Evolutionary conservation across 768 basidiomycete species (phyloP).

Genomic region (Naganishia kalamii): DNA sequence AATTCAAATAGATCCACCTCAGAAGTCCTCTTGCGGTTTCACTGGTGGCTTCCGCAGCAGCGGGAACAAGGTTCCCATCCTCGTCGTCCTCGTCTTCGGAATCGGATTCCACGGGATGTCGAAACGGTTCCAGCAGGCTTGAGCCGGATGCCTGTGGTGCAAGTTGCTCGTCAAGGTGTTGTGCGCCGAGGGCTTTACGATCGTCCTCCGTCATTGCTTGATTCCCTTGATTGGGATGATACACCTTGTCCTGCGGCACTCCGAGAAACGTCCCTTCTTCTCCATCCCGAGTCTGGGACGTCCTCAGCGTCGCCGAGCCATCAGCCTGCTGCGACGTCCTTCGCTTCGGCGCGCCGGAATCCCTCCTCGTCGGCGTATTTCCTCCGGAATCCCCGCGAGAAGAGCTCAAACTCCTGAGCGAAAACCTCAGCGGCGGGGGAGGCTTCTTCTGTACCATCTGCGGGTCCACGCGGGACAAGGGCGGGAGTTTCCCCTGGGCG

Average conservation of each 20-base stretch:
- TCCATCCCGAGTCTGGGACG: no score
- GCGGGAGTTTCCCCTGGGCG: slow-evolving; percentile 33
- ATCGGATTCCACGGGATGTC: neutral
- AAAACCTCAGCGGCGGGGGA: slow-evolving; percentile 27
- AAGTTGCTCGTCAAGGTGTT: slow-evolving; percentile 30
- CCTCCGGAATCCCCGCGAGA: neutral
- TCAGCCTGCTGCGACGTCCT: no score
- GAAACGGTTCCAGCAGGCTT: neutral
- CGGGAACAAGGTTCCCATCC: neutral
- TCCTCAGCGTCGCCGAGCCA: no score
- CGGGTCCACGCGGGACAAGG: slow-evolving; percentile 40
- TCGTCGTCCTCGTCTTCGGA: neutral
- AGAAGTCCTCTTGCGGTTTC: slow-evolving; percentile 22
- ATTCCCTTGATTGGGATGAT: neutral
- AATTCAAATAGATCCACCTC: slow-evolving; percentile 23
- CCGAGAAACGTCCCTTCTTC: no score
- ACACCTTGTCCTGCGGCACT: neutral
- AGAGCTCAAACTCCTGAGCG: slow-evolving; percentile 19
- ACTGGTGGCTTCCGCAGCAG: slow-evolving; percentile 27
- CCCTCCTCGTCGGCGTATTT: neutral
- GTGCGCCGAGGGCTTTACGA: slow-evolving; percentile 4
- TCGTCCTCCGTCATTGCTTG: neutral
- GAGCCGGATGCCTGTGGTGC: slow-evolving; percentile 35
- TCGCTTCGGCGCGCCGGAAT: neutral
- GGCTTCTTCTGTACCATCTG: slow-evolving; percentile 31